A percentile compares a stretch with the other conserved stretches of the same genome.
These are phyloP conservation scores for Leishmania guyanensis DNA, from an alignment of 208 protist genomes.

Conservation along the genomic window DNA sequence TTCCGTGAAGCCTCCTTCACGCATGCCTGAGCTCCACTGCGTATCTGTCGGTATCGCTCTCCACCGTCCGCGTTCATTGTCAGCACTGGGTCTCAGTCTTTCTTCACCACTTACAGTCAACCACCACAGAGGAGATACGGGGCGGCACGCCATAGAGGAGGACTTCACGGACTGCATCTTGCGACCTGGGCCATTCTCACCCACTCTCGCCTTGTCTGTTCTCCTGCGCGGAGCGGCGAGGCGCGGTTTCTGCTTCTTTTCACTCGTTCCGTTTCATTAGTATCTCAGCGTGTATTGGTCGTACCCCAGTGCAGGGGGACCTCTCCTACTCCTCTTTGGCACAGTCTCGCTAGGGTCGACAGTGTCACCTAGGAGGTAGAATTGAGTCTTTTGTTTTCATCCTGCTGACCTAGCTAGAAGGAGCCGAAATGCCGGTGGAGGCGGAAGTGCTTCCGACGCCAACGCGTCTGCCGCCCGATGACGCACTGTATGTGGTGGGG, in stretches of 20 bases:
- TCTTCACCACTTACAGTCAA: background rate
- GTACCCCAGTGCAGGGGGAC: background rate
- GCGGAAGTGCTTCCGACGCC: conserved; percentile 82
- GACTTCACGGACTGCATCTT: background rate
- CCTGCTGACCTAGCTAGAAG: background rate
- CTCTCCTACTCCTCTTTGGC: background rate
- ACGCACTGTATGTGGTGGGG: conserved; percentile 66
- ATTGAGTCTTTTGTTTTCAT: background rate
- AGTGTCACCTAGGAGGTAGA: background rate
- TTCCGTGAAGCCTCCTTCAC: background rate
- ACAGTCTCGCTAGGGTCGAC: background rate
- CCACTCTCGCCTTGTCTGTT: background rate
- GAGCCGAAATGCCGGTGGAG: conserved; percentile 70
- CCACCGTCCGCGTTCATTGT: background rate
- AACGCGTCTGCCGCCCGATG: conserved; percentile 78
- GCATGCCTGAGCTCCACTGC: background rate
- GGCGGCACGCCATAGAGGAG: background rate
- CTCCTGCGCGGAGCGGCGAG: background rate
- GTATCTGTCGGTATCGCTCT: background rate
- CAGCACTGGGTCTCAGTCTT: background rate
- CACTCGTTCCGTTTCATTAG: background rate
- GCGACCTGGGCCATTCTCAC: background rate
- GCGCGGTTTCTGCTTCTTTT: background rate
- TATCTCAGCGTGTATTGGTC: background rate
- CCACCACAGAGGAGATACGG: background rate